Evolutionary conservation across 208 protist species (phyloP).

Genomic region (Tritrichomonas foetus): DNA sequence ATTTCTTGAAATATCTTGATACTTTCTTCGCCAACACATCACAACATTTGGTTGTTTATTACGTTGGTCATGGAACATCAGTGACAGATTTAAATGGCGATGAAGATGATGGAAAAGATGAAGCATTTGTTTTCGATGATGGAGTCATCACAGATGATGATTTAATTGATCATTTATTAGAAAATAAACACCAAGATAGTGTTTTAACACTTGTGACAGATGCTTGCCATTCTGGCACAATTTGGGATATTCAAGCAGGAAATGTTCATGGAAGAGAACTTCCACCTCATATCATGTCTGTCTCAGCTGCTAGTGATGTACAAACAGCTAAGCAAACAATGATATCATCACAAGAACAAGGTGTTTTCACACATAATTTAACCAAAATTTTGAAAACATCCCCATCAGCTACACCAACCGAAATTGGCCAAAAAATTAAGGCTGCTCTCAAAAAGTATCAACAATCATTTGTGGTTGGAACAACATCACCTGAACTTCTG

Average conservation of each 20-base stretch:
- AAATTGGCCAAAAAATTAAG: not conserved
- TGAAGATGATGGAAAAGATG: not conserved
- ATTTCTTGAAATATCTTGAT: not conserved
- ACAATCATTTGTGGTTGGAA: not conserved
- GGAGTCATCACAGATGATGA: not conserved
- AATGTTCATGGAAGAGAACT: not conserved
- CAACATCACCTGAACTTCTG: not conserved
- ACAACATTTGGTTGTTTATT: slow-evolving; percentile 2
- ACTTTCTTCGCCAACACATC: not conserved
- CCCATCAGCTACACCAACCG: not conserved
- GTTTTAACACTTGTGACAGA: not conserved
- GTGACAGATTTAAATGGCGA: not conserved
- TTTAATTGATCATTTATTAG: not conserved
- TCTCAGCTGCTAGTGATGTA: not conserved
- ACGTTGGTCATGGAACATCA: not conserved
- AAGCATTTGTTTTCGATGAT: slow-evolving; percentile 16
- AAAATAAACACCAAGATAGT: not conserved
- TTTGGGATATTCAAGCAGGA: not conserved
- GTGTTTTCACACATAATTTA: not conserved
- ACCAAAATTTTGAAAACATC: not conserved
- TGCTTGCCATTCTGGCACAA: not conserved
- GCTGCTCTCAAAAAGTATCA: not conserved
- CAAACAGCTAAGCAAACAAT: not conserved
- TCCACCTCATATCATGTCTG: not conserved
- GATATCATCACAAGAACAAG: not conserved